Base-by-base conservation (phyloP, 805 yeast species). In the Vanderwaltozyma tropicalis region DNA sequence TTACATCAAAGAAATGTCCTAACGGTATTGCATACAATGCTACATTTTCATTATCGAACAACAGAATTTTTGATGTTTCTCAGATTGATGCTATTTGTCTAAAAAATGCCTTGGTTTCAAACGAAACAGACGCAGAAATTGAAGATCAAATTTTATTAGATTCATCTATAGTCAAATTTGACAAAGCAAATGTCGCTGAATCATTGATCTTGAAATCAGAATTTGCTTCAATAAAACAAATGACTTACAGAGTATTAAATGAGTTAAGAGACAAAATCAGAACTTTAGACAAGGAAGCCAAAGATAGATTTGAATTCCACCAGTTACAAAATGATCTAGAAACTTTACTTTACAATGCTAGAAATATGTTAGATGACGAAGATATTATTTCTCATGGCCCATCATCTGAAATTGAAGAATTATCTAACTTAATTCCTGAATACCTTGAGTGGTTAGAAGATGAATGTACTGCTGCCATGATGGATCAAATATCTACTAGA, bases 391-490 rank as follows among this genome's bases (percentile, higher is more conserved):
- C 57, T 11, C 69, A 65, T 32, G 64, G 70, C 0, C 73, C 74
- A 8, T 50, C 57, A 5, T 48, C 55, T 0, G 61, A 66, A 28
- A 42, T 73, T 5, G 67, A 63, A 5, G 47, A 55, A 22, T 58
- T 69, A 9, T 45, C 62, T 1, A 40, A 48, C 0, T 43, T 63
- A 5, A 72, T 80, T 4, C 40, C 63, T 13, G 76, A 73, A 10
- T 60, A 66, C 19, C 61, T 82, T 32, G 89, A 80, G 41, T 85
- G 95, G 95, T 62, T 86, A 28, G 94, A 85, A 35, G 75, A 72
- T 48, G 86, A 76, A 14, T 69, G 84, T 27, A 81, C 72, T 38
- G 31, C 62, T 17, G 71, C 82, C 1, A 44, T 57, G 0, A 33
- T 60, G 11, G 53, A 62, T 17, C 71, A 63, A 2, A 55, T 76